phyloP scores from a whole-genome alignment of 192 early-diverging fungal species.

The Coemansia interrupta region DNA sequence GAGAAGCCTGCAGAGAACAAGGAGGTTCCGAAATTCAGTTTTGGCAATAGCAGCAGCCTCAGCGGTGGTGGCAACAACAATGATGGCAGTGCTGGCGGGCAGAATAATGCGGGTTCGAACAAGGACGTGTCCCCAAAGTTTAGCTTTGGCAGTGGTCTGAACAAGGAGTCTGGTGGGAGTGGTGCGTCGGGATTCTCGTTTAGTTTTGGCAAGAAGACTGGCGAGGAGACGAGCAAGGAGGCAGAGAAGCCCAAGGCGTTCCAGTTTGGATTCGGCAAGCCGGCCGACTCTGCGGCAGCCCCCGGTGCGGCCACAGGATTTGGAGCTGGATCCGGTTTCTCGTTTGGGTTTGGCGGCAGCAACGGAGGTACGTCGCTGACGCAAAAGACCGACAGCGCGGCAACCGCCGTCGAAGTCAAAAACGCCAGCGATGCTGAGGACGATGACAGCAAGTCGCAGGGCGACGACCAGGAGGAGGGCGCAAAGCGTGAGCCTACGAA shows the following conservation, averaged over 20 bases:
- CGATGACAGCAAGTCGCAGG: slow-evolving; percentile 6
- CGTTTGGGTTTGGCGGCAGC: slow-evolving; percentile 37
- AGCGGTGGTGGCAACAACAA: slow-evolving; percentile 1
- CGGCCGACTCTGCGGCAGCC: not conserved
- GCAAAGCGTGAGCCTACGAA: slow-evolving; percentile 20
- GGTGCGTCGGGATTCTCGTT: slow-evolving; percentile 21
- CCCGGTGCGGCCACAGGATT: not conserved
- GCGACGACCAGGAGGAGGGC: not conserved
- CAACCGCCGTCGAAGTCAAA: not conserved
- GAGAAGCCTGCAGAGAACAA: not conserved
- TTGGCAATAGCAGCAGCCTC: not conserved
- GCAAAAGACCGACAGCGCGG: slow-evolving; percentile 3
- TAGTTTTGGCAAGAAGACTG: slow-evolving; percentile 19
- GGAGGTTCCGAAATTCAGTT: no score
- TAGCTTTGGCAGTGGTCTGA: no score
- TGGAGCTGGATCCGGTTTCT: slow-evolving; percentile 12
- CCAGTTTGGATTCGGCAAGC: slow-evolving; percentile 33
- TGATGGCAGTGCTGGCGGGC: not conserved
- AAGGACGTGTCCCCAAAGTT: no score
- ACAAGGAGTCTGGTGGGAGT: no score
- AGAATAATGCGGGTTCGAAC: no score
- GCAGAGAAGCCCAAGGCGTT: slow-evolving; percentile 26
- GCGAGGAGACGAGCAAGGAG: slow-evolving; percentile 3
- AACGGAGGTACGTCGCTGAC: not conserved
- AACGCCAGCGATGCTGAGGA: slow-evolving; percentile 10